Evolutionary conservation across 1,139 yeast species (phyloP), one percentile per base, ranked within the genome.

Genomic region (Blastobotrys elegans): DNA sequence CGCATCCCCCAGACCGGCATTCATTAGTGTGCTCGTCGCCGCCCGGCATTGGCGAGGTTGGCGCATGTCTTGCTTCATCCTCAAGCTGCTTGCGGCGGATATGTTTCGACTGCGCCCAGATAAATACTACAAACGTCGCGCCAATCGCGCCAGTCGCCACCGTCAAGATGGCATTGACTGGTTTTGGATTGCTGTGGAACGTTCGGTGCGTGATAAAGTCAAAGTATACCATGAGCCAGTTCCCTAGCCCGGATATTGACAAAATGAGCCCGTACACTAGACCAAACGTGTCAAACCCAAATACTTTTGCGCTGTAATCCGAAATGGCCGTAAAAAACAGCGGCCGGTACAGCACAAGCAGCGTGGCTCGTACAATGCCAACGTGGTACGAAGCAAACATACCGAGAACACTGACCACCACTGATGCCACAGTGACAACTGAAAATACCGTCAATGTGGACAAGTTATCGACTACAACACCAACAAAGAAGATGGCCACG

Each of bases 211-310:
- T 88, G 29, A 74, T 59, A 44, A 70, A 71, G 61, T 89, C 97
- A 31, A 49, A 43, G 2, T 72, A 69, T 29, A 84, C 80, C 62
- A 87, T 96, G 13, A 77, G 62, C 55, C 88, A 71, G 64, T 88
- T 90, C 65, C 84, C 78, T 22, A 83, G 57, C 1, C 97, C 97
- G 14, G 95, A 79, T 51, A 85, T 71, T 50, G 90, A 83, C 59
- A 88, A 86, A 59, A 88, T 76, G 10, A 90, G 71, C 0, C 97
- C 97, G 63, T 90, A 90, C n/a, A 89, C 80, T 1, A 90, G 82
- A 35, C 97, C 96, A 67, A 90, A 90, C 1, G 95, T 88, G 49
- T 80, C 84, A 65, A 85, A 89, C 0, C 97, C 97, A 70, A 90
- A 90, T 18, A 89, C 94, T 61, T 90, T 90, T 38, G 96, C 95